phyloP scores from a whole-genome alignment of 495 filamentous ascomycete genomes.

The Xylaria curta region DNA sequence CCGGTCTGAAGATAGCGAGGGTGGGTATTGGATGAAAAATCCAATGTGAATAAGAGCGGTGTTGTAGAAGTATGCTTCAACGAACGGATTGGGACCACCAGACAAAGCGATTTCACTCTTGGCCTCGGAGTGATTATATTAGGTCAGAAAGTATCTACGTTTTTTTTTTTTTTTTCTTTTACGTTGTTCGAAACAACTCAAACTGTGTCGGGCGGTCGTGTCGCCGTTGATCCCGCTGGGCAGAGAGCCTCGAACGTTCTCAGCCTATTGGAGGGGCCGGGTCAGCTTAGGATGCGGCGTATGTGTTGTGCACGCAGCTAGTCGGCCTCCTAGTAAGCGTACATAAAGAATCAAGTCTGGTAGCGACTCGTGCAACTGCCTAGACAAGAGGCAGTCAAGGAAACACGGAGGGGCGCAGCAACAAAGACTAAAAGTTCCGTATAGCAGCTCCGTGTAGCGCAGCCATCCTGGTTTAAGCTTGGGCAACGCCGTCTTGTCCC shows the following conservation, averaged over 20 bases:
- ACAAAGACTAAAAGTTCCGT: slow-evolving; percentile 4
- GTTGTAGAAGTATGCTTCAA: not conserved
- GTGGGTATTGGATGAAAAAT: not conserved
- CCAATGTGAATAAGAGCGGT: not conserved
- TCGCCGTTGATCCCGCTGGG: not conserved
- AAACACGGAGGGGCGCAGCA: slow-evolving; percentile 8
- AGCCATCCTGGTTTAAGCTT: not conserved
- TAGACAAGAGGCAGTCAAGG: not conserved
- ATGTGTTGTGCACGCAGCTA: not conserved
- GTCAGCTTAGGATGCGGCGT: slow-evolving; percentile 20
- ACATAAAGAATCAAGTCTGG: not conserved
- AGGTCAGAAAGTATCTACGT: not conserved
- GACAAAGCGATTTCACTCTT: slow-evolving; percentile 2
- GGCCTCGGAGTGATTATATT: not conserved
- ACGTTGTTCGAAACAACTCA: slow-evolving; percentile 7
- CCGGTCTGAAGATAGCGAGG: slow-evolving; percentile 8
- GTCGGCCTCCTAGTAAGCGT: not conserved
- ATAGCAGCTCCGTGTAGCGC: slow-evolving; percentile 9
- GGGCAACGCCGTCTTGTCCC: not conserved
- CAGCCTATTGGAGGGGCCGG: slow-evolving; percentile 6
- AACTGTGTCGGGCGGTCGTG: not conserved
- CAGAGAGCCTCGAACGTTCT: slow-evolving; percentile 7
- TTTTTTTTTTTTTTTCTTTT: too few species aligned
- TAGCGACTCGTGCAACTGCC: not conserved
- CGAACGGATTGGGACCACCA: not conserved